Evolutionary conservation across 2,329 filamentous ascomycete species (phyloP).

Genomic region (Microascus cirrosus): DNA sequence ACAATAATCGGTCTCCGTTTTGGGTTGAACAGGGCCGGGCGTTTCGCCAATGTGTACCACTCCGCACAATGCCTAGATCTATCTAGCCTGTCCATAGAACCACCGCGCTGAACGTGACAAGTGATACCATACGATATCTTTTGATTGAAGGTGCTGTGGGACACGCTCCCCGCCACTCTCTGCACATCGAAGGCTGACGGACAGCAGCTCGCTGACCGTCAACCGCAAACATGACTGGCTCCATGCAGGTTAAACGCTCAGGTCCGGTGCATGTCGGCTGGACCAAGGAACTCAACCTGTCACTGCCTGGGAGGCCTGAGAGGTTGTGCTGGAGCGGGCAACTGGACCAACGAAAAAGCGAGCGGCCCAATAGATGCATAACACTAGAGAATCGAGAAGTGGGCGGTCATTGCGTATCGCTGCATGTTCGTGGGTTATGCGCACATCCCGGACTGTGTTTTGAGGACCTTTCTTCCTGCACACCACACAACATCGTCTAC

Average conservation of each 20-base stretch:
- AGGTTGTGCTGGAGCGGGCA: not conserved
- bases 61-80: not conserved
- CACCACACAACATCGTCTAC: not conserved
- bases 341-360: not conserved
- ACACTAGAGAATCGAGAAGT: not conserved
- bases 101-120: not conserved
- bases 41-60: not conserved
- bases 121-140: not conserved
- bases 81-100: not conserved
- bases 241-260: not conserved
- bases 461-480: not conserved
- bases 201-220: not conserved
- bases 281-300: not conserved
- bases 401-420: slow-evolving; percentile 1
- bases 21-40: not conserved
- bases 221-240: not conserved
- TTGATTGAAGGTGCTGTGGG: not conserved
- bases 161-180: not conserved
- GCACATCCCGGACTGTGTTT: not conserved
- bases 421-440: not conserved
- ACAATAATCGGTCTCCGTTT: not conserved
- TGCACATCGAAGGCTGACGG: not conserved
- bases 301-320: not conserved
- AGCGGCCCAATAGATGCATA: slow-evolving; percentile 1
- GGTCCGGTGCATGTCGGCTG: not conserved